Evolutionary conservation across 768 basidiomycete genomes (phyloP), one percentile per base, ranked within the genome.

Genomic region (Hypholoma sublateritium): DNA sequence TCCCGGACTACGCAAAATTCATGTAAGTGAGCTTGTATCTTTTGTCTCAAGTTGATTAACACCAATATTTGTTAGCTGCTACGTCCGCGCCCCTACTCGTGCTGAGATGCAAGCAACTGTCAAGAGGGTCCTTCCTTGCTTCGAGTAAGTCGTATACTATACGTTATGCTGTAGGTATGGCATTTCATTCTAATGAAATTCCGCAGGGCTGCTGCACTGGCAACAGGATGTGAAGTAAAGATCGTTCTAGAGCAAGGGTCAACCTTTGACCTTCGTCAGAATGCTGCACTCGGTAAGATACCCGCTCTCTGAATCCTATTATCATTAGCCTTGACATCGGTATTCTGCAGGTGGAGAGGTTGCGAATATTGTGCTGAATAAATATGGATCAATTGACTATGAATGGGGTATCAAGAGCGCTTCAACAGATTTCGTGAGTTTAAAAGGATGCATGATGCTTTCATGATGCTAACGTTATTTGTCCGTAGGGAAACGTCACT

Each of bases 371-470:
- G 78, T 84, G 34, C 70, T 78, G 16, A 84, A 81, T 58, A 82
- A 82, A 53, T 88, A 85, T 56, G 88, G 87, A 0, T 70, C 71
- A 2, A 76, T 88, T 53, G 85, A 88, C 66, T 81, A 85, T 63
- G 79, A 81, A 58, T 85, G 82, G 78, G 86, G 89, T 43, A 88
- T 88, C 62, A 71, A 74, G 5, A 79, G 78, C 44, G 91, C 89
- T 12, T 93, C 89, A 4, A 93, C 91, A 2, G 91, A 93, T 67
- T 93, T 93, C 60, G 91, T 91, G 62, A 74, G 88, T 73, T 3
- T 35, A 3, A 35, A 25, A 44, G 12, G 5, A 19, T 53, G 32
- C 24, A n/a, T 37, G 49, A 32, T 7, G 17, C n/a, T 55, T 11
- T 37, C 16, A 34, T 19, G n/a, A 36, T 50, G 42, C 47, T 44